Conservation (phyloP, 345 rosid genomes). For the Mercurialis annua region DNA sequence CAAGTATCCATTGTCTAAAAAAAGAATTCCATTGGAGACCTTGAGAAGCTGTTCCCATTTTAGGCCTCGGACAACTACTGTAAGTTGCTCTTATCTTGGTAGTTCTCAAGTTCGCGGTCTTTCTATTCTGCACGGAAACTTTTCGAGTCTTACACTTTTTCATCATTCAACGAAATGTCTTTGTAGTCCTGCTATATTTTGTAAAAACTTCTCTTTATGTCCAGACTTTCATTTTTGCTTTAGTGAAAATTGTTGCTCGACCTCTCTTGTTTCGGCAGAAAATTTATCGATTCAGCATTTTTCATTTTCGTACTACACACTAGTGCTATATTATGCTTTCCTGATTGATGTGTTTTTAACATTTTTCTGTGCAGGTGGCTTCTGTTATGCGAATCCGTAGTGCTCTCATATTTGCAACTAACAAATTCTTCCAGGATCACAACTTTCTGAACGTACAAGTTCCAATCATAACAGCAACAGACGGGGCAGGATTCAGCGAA, state of each 20-base stretch:
- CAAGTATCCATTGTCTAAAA: conserved; percentile 61
- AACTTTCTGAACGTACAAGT: conserved; percentile 73
- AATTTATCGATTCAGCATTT: too few species aligned
- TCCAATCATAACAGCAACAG: conserved; percentile 72
- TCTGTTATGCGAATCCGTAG: conserved; percentile 67
- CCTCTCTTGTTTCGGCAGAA: too few species aligned
- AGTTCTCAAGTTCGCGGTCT: too few species aligned
- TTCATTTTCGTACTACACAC: too few species aligned
- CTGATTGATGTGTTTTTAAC: conserved; percentile 7
- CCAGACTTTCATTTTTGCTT: too few species aligned
- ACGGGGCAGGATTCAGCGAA: conserved; percentile 52
- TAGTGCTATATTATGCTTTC: too few species aligned
- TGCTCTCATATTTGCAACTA: conserved; percentile 59
- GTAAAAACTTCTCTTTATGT: too few species aligned
- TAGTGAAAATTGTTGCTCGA: too few species aligned
- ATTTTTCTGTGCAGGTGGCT: conserved; percentile 51
- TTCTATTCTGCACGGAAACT: too few species aligned
- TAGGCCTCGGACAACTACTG: conserved; percentile 84
- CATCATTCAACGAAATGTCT: too few species aligned
- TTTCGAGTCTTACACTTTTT: too few species aligned
- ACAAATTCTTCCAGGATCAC: conserved; percentile 60
- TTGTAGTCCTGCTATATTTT: too few species aligned
- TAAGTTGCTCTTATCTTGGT: conserved; percentile 14
- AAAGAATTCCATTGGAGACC: conserved; percentile 60
- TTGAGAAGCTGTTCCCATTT: conserved; percentile 69